A percentile compares a stretch with the other conserved stretches of the same genome.
Evolutionary conservation across 305 asterid species (phyloP).

Genomic region (Solanum hybrid): DNA sequence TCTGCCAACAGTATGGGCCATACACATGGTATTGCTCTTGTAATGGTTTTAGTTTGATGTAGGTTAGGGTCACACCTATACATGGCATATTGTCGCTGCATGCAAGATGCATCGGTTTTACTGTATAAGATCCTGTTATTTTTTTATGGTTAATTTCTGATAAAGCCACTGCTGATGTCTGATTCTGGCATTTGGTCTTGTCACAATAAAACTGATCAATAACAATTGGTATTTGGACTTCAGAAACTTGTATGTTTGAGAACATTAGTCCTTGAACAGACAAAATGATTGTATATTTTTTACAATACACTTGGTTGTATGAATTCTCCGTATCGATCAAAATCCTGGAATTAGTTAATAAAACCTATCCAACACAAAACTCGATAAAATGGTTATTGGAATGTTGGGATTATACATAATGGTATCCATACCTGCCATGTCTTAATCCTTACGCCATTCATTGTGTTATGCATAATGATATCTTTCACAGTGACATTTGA

Average conservation of each 20-base stretch:
- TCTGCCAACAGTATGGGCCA: constrained; percentile 76
- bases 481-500: constrained; percentile 83
- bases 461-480: constrained; percentile 54
- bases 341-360: neutral
- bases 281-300: neutral
- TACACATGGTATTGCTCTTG: constrained; percentile 57
- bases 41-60: constrained; percentile 46
- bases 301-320: neutral
- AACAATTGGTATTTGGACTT: constrained; percentile 67
- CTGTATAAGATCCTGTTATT: constrained; percentile 73
- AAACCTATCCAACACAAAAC: neutral
- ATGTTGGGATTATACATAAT: neutral
- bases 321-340: neutral
- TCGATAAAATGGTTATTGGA: neutral
- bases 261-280: constrained; percentile 58
- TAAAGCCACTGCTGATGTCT: constrained; percentile 61
- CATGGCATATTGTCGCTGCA: constrained; percentile 73
- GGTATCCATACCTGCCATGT: constrained; percentile 78
- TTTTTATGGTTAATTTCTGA: constrained; percentile 60
- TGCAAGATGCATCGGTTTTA: constrained; percentile 65
- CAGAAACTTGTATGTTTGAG: constrained; percentile 64
- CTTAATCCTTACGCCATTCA: constrained; percentile 80
- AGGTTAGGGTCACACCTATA: constrained; percentile 45
- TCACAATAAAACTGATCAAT: constrained; percentile 85
- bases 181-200: constrained; percentile 52